Evolutionary conservation across 495 filamentous ascomycete species (phyloP), one percentile per base, ranked within the genome.

Genomic region (Aspergillus homomorphus): DNA sequence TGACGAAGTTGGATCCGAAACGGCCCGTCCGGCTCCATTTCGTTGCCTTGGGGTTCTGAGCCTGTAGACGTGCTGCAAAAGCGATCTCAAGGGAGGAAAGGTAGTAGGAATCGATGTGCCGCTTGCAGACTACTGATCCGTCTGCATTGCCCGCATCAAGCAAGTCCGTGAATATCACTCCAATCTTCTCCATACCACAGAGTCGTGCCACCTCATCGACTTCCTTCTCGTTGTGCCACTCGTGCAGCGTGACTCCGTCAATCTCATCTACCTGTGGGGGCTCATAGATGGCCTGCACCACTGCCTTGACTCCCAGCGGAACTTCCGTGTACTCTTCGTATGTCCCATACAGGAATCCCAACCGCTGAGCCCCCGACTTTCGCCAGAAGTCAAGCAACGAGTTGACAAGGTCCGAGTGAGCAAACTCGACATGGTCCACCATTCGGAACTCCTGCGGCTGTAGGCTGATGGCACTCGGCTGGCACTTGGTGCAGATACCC

Each of bases 401-500:
- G 67, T 99, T 87, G 68, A 99, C 88, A 20, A 97, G 74, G 33
- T 82, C 81, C 1, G 90, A 83, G 1, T 88, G 84, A 3, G 94
- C 82, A 68, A 99, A 98, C 68, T 99, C 95, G 61, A 99, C 92
- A 71, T 99, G 94, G 66, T 99, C 94, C 0, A 99, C 92, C 90
- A 92, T 97, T n/a, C 94, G 89, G 67, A 89, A 99, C 28, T 89
- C 80, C 69, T 99, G 94, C 15, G 90, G 89, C 64, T 97, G 92
- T 20, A 99, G 79, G 45, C 89, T 96, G 70, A 99, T 99, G 23
- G 94, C 94, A 57, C 92, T 96, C 15, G 94, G 94, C 67, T 99
- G 94, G 67, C 94, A 99, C 71, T 98, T 99, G 44, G 91, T 95
- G 75, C 94, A 99, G 61, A 99, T 98, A n/a, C 94, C 94, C 62